A percentile compares a stretch with the other conserved stretches of the same genome.
These are phyloP conservation scores for Citrus inodora DNA, from an alignment of 345 rosid genomes.

Conservation along the genomic window DNA sequence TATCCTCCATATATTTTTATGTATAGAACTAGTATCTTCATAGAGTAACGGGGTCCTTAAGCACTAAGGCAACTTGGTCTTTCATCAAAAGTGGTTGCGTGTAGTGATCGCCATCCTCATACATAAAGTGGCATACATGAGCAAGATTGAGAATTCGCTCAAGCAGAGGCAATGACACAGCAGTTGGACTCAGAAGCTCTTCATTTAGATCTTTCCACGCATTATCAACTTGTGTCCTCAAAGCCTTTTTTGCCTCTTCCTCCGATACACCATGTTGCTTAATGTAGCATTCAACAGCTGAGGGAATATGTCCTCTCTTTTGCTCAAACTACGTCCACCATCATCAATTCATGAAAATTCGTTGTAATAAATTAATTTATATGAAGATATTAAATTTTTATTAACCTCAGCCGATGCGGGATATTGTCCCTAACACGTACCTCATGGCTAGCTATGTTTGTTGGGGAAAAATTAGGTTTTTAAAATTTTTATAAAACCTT, in stretches of 20 bases:
- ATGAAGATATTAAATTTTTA: too few relatives aligned
- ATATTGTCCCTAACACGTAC: background rate
- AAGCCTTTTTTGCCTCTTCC: background rate
- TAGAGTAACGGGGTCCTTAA: background rate
- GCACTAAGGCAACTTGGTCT: background rate
- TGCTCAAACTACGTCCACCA: background rate
- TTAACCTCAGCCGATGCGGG: too few relatives aligned
- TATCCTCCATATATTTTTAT: too few relatives aligned
- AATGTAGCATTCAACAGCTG: background rate
- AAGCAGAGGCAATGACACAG: slow-evolving; percentile 2
- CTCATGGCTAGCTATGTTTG: slow-evolving; percentile 7
- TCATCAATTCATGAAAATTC: background rate
- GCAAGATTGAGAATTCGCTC: slow-evolving; percentile 17
- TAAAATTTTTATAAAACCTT: too few relatives aligned
- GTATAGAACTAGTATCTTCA: background rate
- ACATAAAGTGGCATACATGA: slow-evolving; percentile 15
- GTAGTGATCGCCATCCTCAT: slow-evolving; percentile 20
- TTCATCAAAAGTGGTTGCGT: slow-evolving; percentile 15
- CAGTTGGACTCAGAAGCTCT: background rate
- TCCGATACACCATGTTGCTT: slow-evolving; percentile 4
- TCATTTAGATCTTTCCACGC: slow-evolving; percentile 24
- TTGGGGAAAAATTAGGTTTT: too few relatives aligned
- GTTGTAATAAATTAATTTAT: too few relatives aligned
- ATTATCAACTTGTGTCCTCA: background rate
- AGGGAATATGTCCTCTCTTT: too few relatives aligned